Percentiles rank a stretch among this genome's conserved stretches.
phyloP scores from a whole-genome alignment of 371 early-diverging fungal species.

The Mortierella sp. region DNA sequence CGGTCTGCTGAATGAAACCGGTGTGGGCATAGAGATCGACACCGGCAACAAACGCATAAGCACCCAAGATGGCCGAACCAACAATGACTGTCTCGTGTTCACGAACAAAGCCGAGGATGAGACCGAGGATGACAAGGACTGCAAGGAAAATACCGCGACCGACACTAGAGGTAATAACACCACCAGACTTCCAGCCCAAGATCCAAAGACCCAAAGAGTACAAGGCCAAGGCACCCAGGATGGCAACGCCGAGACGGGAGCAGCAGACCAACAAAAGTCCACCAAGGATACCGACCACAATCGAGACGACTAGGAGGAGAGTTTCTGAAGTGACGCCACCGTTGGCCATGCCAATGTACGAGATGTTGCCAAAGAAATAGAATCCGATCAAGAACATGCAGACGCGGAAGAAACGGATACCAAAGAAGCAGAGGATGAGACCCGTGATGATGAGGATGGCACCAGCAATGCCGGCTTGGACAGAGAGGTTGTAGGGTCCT shows the following conservation, averaged over 20 bases:
- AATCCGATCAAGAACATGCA: conserved; percentile 81
- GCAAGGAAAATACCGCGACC: conserved; percentile 79
- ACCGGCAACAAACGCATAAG: conserved; percentile 79
- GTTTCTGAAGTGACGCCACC: conserved; percentile 66
- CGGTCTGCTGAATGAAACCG: conserved; percentile 68
- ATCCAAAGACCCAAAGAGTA: conserved; percentile 71
- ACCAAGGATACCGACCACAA: conserved; percentile 68
- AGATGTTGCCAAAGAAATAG: conserved; percentile 77
- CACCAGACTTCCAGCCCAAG: conserved; percentile 69
- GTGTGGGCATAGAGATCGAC: conserved; percentile 82
- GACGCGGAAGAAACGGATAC: conserved; percentile 74
- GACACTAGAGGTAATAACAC: conserved; percentile 65
- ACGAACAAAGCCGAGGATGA: conserved; percentile 68
- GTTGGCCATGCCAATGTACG: conserved; percentile 55
- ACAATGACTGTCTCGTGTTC: conserved; percentile 72
- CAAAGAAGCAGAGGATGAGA: conserved; percentile 74
- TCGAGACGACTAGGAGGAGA: conserved; percentile 67
- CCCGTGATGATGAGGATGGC: conserved; percentile 76
- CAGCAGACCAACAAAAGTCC: conserved; percentile 68
- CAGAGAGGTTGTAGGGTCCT: conserved; percentile 58
- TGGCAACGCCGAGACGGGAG: conserved; percentile 67
- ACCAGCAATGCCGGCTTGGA: conserved; percentile 71
- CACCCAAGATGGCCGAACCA: conserved; percentile 77
- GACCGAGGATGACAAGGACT: conserved; percentile 67
- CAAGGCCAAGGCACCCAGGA: conserved; percentile 73